Evolutionary conservation across 108 stramenopile species (phyloP).

Genomic region (Cylindrotheca fusiformis): DNA sequence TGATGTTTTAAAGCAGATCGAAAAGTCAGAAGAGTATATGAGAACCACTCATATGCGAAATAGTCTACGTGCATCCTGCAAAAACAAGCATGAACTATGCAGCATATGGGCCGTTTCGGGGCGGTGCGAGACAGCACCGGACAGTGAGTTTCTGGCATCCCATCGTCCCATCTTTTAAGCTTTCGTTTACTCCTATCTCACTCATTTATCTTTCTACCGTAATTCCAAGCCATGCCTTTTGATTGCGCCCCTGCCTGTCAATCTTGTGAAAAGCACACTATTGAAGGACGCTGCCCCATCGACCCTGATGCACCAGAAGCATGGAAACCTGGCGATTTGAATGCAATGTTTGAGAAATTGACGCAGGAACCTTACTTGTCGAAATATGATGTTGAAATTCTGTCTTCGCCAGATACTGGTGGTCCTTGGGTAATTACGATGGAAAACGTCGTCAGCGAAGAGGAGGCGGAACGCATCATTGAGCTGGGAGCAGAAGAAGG

Average conservation of each 20-base stretch:
- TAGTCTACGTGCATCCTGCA: constrained; percentile 26
- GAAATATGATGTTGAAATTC: constrained; percentile 20
- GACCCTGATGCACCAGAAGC: constrained; percentile 21
- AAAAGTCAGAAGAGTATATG: constrained; percentile 9
- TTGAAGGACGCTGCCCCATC: constrained; percentile 54
- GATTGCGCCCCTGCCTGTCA: constrained; percentile 75
- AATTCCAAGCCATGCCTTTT: constrained; percentile 38
- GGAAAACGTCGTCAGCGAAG: constrained; percentile 69
- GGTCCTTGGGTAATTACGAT: constrained; percentile 69
- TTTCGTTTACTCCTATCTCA: neutral
- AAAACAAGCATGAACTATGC: constrained; percentile 52
- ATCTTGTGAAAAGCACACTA: constrained; percentile 55
- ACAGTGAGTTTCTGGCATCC: neutral
- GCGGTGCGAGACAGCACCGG: constrained; percentile 57
- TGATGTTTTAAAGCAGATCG: neutral
- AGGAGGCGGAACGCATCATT: constrained; percentile 57
- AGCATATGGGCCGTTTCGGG: constrained; percentile 54
- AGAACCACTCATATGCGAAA: neutral
- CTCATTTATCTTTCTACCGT: constrained; percentile 30
- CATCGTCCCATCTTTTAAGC: neutral
- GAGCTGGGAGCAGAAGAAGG: constrained; percentile 50
- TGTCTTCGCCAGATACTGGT: constrained; percentile 37
- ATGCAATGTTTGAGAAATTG: constrained; percentile 32
- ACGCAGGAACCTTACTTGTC: constrained; percentile 22
- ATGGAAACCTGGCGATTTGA: constrained; percentile 33